A percentile compares a stretch with the other conserved stretches of the same genome.
These are phyloP conservation scores for Xerocomellus chrysenteron DNA, from an alignment of 768 basidiomycete species.

Conservation along the genomic window DNA sequence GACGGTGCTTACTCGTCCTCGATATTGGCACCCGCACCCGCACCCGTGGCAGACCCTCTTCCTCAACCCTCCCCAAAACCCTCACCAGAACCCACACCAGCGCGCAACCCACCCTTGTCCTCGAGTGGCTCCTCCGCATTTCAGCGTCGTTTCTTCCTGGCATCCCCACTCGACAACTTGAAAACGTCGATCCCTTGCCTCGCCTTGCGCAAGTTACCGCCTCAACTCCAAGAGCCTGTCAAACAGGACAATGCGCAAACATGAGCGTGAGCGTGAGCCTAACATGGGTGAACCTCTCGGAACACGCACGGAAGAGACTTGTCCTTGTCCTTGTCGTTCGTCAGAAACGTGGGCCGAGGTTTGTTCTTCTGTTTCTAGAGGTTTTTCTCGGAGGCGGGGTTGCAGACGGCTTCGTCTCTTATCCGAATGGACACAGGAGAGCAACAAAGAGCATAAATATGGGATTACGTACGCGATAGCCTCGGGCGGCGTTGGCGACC, in stretches of 20 bases:
- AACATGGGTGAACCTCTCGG: too few relatives aligned
- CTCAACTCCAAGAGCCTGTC: constrained; percentile 77
- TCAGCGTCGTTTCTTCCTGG: constrained; percentile 65
- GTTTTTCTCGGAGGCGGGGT: constrained; percentile 51
- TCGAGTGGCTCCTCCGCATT: constrained; percentile 43
- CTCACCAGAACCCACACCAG: not conserved
- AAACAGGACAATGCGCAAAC: not conserved
- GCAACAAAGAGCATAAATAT: constrained; percentile 28
- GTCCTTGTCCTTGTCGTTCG: constrained; percentile 37
- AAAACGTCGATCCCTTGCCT: constrained; percentile 81
- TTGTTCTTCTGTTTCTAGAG: constrained; percentile 32
- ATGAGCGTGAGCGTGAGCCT: not conserved
- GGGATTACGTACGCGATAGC: too few relatives aligned
- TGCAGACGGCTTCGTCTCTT: constrained; percentile 74
- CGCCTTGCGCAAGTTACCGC: constrained; percentile 57
- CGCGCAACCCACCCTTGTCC: constrained; percentile 55
- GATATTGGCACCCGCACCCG: not conserved
- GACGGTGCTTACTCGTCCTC: constrained; percentile 47
- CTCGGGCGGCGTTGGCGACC: too few relatives aligned
- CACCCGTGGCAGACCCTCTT: too few relatives aligned
- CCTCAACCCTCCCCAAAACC: too few relatives aligned
- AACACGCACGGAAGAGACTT: constrained; percentile 50
- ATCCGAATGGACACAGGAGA: too few relatives aligned
- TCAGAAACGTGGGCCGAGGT: constrained; percentile 8
- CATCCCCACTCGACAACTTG: constrained; percentile 67